phyloP scores from a whole-genome alignment of 345 rosid genomes.

The Camelina neglecta region DNA sequence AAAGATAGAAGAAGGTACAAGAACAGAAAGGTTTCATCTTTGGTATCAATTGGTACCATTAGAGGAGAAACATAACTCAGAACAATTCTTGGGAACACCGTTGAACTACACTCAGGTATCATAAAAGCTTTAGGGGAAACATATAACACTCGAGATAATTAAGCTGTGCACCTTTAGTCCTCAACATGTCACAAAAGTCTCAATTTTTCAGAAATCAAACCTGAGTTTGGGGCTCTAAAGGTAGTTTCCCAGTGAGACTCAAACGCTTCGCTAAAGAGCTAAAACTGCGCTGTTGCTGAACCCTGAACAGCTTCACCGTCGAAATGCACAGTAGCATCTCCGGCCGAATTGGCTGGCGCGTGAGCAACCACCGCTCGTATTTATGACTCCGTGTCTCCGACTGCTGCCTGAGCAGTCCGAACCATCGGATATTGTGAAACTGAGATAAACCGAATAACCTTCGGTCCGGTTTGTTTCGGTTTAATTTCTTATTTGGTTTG shows the following conservation, averaged over 20 bases:
- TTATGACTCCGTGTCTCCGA: not conserved
- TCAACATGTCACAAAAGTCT: not conserved
- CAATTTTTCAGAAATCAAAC: slow-evolving; percentile 10
- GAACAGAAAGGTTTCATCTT: slow-evolving; percentile 30
- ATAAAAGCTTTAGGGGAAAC: not conserved
- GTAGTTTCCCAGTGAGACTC: slow-evolving; percentile 6
- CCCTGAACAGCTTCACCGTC: slow-evolving; percentile 21
- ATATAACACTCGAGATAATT: not conserved
- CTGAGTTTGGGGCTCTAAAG: slow-evolving; percentile 31
- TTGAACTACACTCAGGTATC: not conserved
- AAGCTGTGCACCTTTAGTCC: not conserved
- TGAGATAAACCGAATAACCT: not conserved
- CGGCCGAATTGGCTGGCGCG: not conserved
- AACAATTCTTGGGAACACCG: not conserved
- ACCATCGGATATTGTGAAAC: not conserved
- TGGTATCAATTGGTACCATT: not conserved
- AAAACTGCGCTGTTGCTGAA: slow-evolving; percentile 18
- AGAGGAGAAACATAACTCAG: not conserved
- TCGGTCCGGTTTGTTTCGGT: not conserved
- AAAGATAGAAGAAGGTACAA: not conserved
- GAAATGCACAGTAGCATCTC: slow-evolving; percentile 31
- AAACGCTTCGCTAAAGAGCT: slow-evolving; percentile 20
- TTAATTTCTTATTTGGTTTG: not conserved
- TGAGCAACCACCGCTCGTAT: slow-evolving; percentile 3
- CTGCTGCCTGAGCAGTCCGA: slow-evolving; percentile 8